Percentiles rank a stretch among this genome's conserved stretches.
Conservation (phyloP, 441 rosid species). For the Gossypium laxum region DNA sequence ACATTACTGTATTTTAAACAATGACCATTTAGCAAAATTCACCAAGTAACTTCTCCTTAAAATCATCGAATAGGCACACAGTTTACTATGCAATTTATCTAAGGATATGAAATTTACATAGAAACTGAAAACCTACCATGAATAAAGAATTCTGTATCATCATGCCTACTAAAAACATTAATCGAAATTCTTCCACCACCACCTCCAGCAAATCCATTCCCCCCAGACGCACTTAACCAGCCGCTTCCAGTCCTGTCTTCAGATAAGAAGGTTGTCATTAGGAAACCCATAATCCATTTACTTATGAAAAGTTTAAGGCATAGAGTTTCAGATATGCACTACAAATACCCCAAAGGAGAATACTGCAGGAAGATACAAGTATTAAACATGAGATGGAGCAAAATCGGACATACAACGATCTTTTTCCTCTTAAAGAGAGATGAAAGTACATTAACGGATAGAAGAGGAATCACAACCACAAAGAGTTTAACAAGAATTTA, state of each 20-base stretch:
- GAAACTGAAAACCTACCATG: conserved; percentile 36
- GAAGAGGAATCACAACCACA: not conserved
- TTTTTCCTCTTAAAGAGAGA: not conserved
- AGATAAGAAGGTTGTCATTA: conserved; percentile 13
- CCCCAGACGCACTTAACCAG: conserved; percentile 53
- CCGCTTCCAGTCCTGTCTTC: conserved; percentile 52
- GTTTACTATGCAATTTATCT: not conserved
- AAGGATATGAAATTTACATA: not conserved
- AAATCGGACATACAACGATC: not conserved
- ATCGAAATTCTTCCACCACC: conserved; percentile 74
- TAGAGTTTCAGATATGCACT: not conserved
- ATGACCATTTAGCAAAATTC: conserved; percentile 1
- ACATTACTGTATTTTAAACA: not conserved
- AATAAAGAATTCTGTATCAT: conserved; percentile 34
- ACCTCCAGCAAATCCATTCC: conserved; percentile 69
- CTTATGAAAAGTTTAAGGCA: not conserved
- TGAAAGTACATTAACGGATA: not conserved
- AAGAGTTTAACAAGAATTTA: not conserved
- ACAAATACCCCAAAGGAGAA: not conserved
- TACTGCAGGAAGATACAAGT: not conserved
- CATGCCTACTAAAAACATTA: conserved; percentile 61
- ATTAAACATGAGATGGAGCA: not conserved
- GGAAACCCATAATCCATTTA: not conserved
- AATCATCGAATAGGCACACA: not conserved
- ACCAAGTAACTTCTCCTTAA: not conserved